Percentiles rank a stretch among this genome's conserved stretches.
Evolutionary conservation across 129 eudicot genomes (phyloP).

Genomic region (Cynara cardunculus): DNA sequence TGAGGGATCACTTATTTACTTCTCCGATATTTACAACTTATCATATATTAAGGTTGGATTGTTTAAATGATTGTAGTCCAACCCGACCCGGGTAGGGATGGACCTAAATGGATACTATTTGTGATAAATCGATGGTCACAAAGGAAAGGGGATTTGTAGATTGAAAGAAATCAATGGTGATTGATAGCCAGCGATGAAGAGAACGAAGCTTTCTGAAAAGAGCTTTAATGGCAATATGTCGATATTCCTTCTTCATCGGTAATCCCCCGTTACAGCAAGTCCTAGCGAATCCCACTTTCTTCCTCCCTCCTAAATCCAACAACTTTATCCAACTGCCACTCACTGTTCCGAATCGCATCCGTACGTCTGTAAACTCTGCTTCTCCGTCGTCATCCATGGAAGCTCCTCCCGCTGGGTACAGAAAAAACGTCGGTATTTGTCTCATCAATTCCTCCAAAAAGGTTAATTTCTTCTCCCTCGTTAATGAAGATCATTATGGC

Average conservation of each 20-base stretch:
- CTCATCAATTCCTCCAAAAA: conserved; percentile 71
- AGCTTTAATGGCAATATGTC: conserved; percentile 40
- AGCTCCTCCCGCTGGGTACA: conserved; percentile 69
- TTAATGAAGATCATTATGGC: background rate
- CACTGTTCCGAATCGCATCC: conserved; percentile 16
- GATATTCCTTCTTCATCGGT: conserved; percentile 30
- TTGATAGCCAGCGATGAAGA: background rate
- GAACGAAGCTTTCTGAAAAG: background rate
- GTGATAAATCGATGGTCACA: no score
- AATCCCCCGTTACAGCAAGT: conserved; percentile 16
- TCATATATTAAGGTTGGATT: no score
- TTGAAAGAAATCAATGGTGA: background rate
- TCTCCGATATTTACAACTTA: no score
- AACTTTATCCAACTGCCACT: conserved; percentile 26
- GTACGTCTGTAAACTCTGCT: conserved; percentile 5
- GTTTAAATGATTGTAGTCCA: no score
- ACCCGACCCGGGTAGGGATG: no score
- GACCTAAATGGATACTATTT: no score
- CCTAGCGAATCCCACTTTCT: background rate
- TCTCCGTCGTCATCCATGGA: conserved; percentile 61
- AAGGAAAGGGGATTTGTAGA: background rate
- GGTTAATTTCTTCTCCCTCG: conserved; percentile 22
- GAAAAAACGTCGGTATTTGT: conserved; percentile 89
- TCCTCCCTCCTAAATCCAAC: conserved; percentile 22
- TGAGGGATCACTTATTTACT: no score